Evolutionary conservation across 352 stramenopile genomes (phyloP).

Genomic region (Blastocystis sp.): DNA sequence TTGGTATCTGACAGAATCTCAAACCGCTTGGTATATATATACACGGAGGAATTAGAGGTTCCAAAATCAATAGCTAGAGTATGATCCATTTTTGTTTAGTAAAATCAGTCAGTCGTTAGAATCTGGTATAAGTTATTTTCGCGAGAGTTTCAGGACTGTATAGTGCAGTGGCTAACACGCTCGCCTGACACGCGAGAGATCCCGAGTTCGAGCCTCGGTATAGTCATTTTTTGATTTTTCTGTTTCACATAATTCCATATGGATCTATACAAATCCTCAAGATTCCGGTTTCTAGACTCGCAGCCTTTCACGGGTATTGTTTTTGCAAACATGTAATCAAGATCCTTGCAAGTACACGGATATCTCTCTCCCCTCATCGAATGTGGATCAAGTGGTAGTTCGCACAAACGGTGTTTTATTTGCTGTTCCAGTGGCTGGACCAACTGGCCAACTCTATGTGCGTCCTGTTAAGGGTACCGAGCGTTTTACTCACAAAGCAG

Average conservation of each 20-base stretch:
- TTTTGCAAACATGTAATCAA: neutral
- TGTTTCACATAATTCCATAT: neutral
- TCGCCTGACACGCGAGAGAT: conserved; percentile 50
- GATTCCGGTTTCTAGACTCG: conserved; percentile 46
- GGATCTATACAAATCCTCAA: conserved; percentile 35
- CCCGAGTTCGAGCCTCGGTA: conserved; percentile 50
- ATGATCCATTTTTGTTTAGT: neutral
- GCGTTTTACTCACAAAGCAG: conserved; percentile 10
- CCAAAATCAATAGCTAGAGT: conserved; percentile 46
- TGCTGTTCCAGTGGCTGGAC: conserved; percentile 26
- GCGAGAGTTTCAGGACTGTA: neutral
- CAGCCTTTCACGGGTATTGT: neutral
- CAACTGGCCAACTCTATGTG: conserved; percentile 24
- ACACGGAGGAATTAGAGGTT: conserved; percentile 21
- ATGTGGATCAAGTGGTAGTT: conserved; percentile 36
- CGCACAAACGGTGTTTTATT: neutral
- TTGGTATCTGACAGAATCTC: neutral
- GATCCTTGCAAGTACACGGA: conserved; percentile 27
- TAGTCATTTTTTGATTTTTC: conserved; percentile 33
- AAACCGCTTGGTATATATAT: neutral
- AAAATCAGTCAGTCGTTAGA: neutral
- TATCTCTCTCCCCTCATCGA: conserved; percentile 7
- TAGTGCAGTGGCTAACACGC: conserved; percentile 53
- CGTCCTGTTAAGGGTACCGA: conserved; percentile 14
- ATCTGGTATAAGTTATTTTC: neutral